Percentiles rank a stretch among this genome's conserved stretches.
phyloP scores from a whole-genome alignment of 208 protist genomes.

The Trypanosoma platydactyli region DNA sequence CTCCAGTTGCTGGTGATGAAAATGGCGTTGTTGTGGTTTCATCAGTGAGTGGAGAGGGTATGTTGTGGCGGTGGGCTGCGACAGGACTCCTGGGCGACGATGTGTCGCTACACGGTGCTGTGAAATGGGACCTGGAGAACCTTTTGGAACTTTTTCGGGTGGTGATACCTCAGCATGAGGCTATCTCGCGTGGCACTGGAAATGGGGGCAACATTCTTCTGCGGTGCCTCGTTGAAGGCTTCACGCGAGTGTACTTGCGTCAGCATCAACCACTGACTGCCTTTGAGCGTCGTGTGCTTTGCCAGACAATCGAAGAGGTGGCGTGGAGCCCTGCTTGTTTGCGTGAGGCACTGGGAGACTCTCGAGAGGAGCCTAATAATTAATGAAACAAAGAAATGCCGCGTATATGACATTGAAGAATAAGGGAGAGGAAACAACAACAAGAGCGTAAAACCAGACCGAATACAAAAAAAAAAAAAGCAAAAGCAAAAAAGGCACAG shows the following conservation, averaged over 20 bases:
- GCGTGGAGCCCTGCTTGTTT: slow-evolving; percentile 18
- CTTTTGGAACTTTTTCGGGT: slow-evolving; percentile 43
- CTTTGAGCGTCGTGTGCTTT: slow-evolving; percentile 21
- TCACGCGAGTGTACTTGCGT: slow-evolving; percentile 28
- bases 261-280: slow-evolving; percentile 20
- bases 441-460: too few species aligned
- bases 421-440: too few species aligned
- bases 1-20: background rate
- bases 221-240: slow-evolving; percentile 31
- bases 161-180: slow-evolving; percentile 12
- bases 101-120: background rate
- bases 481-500: too few species aligned
- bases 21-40: background rate
- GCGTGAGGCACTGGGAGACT: background rate
- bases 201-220: slow-evolving; percentile 1
- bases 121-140: slow-evolving; percentile 33
- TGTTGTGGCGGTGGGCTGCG: slow-evolving; percentile 23
- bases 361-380: background rate
- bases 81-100: slow-evolving; percentile 15
- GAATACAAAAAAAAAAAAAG: too few species aligned
- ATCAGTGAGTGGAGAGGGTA: background rate
- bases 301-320: background rate
- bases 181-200: background rate
- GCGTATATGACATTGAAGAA: too few species aligned
- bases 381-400: background rate